Base-by-base conservation (phyloP, 495 filamentous ascomycete genomes). In the Penicillium waksmanii region DNA sequence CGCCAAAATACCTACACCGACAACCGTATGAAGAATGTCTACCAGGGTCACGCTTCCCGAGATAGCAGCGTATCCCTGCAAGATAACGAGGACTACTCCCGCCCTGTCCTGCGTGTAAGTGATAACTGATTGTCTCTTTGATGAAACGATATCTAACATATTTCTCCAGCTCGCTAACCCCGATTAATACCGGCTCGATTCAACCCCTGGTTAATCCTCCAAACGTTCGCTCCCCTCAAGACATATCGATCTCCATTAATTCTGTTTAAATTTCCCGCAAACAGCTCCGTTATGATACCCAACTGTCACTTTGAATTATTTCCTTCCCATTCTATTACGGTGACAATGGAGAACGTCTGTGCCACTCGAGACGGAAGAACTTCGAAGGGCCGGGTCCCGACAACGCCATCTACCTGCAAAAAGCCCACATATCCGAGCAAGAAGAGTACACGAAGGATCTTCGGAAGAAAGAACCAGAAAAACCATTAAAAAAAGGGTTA, bases 71-170 rank as follows among this genome's bases (percentile, higher is more conserved):
- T 76, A 19, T 84, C 82, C 40, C 77, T 85, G 34, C 77, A 80
- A 51, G 82, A 85, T 53, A 80, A 84, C 49, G 79, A 81, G 63
- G 82, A 85, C 62, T 85, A 85, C 66, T 83, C 82, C 35, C 75
- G 82, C 42, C 82, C 80, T 46, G 82, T 85, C 52, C 70, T 85
- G 61, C 76, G 81, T 11, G 82, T 84, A 64, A 73, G 81, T 76
- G 10, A 18, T 13, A 25, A 12, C 9, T 17, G 15, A 31, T 7
- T n/a, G 6, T 46, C n/a, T 11, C 9, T 2, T 33, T 6, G 13
- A 19, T 11, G 27, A 33, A 44, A 19, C n/a, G 46, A 33, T 38
- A 53, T 52, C 74, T 77, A 66, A 77, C 61, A 9, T 31, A 34
- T 11, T 13, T 51, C 47, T 18, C 61, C 31, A 84, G 82, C 72